These are phyloP conservation scores for Aspergillus panamensis DNA, from an alignment of 495 filamentous ascomycete genomes.

Conservation along the genomic window DNA sequence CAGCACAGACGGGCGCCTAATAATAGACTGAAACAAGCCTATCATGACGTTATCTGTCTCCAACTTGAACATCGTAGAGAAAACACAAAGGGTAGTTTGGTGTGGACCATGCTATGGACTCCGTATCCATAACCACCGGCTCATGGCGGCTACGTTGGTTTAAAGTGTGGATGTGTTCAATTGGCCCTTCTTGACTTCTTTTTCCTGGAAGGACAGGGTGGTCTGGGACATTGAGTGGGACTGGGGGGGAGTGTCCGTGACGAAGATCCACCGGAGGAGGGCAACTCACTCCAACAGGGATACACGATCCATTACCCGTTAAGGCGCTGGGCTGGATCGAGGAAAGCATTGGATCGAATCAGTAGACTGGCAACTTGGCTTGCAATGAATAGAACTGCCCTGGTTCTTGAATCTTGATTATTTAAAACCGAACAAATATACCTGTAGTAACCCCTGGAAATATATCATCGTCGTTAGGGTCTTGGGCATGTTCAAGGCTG, in stretches of 20 bases:
- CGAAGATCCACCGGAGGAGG: conserved; percentile 3
- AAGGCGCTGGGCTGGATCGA: background rate
- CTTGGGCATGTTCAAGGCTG: background rate
- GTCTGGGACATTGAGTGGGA: background rate
- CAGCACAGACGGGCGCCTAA: conserved; percentile 2
- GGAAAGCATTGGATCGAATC: background rate
- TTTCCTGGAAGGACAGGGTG: no score
- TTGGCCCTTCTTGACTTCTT: conserved; percentile 4
- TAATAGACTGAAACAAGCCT: conserved; percentile 1
- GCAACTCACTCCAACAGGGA: background rate
- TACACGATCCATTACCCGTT: background rate
- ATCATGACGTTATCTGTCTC: background rate
- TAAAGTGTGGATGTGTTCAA: no score
- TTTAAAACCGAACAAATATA: background rate
- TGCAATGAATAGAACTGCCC: background rate
- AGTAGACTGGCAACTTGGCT: background rate
- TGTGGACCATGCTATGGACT: background rate
- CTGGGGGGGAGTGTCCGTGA: conserved; percentile 1
- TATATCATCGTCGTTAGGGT: background rate
- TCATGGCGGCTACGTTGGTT: no score
- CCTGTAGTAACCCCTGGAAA: background rate
- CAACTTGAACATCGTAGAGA: background rate
- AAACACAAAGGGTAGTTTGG: background rate
- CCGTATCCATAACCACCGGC: no score
- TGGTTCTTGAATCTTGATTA: background rate